phyloP scores from a whole-genome alignment of 805 yeast species.

The Pichia paraexigua region DNA sequence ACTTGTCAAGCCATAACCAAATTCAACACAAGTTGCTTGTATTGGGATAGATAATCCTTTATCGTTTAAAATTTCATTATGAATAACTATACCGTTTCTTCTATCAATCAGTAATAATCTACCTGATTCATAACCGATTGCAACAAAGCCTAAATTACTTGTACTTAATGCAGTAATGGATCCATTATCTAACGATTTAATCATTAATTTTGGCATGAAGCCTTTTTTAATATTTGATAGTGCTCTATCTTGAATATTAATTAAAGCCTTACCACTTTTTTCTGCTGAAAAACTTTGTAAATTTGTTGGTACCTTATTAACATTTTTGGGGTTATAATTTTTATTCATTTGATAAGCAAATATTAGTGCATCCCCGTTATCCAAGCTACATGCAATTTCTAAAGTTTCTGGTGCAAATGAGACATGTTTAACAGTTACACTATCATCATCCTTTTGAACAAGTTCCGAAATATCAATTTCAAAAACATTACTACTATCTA shows the following conservation, averaged over 20 bases:
- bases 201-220: slow-evolving; percentile 49
- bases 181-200: slow-evolving; percentile 34
- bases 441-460: slow-evolving; percentile 34
- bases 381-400: slow-evolving; percentile 63
- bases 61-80: slow-evolving; percentile 27
- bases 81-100: slow-evolving; percentile 54
- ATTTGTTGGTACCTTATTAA: not conserved
- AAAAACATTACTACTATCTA: slow-evolving; percentile 49
- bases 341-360: slow-evolving; percentile 60
- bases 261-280: slow-evolving; percentile 14
- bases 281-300: slow-evolving; percentile 4
- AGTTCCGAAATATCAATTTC: slow-evolving; percentile 50
- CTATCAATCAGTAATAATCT: slow-evolving; percentile 65
- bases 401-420: slow-evolving; percentile 74
- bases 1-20: slow-evolving; percentile 54
- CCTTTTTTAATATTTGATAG: slow-evolving; percentile 47
- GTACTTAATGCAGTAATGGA: slow-evolving; percentile 54
- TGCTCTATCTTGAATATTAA: slow-evolving; percentile 48
- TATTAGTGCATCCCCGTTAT: slow-evolving; percentile 64
- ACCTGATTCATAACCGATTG: slow-evolving; percentile 73
- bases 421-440: slow-evolving; percentile 43
- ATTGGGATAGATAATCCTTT: slow-evolving; percentile 21
- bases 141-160: slow-evolving; percentile 78
- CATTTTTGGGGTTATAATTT: slow-evolving; percentile 31
- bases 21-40: slow-evolving; percentile 56